Evolutionary conservation across 768 basidiomycete genomes (phyloP), one percentile per base, ranked within the genome.

Genomic region (Sarcodon sp.): DNA sequence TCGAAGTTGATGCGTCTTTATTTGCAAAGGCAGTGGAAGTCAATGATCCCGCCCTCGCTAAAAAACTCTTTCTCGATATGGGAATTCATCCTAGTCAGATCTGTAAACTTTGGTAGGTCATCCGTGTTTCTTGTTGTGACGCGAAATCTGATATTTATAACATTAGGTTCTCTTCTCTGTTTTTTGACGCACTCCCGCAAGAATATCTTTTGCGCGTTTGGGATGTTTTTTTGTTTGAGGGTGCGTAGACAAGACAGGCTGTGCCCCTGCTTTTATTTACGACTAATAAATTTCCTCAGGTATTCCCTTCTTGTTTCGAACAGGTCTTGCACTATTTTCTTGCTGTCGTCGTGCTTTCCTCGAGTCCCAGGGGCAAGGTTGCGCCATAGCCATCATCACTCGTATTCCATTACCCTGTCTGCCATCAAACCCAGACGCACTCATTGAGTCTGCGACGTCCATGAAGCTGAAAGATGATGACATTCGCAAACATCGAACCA

Each of bases 161-260:
- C 50, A 9, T 47, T 11, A 87, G 86, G 86, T 86, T 90, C 52
- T 75, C 77, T 0, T 73, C 77, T 3, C 58, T 89, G 12, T 90
- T 88, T 47, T 80, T 79, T 1, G 77, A 77, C 8, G 70, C 70
- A 1, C 68, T 89, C 11, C 82, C 87, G 0, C 59, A 66, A 0
- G 77, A 82, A 2, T 76, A 79, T 55, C 63, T 87, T 12, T 76
- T 81, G 49, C 71, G 88, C 27, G 72, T 87, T 10, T 90, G 88
- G 87, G 88, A 89, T 57, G 58, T 90, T 3, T 89, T 89, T 58
- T 61, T 90, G 15, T 85, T 73, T 53, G 87, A 90, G 64, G 87
- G 87, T 87, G 59, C 27, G 67, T 50, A 7, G 2, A 11, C 10
- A 18, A 38, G 35, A 18, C 32, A 5, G 36, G 44, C n/a, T 15